Conservation (phyloP, 164 flowering plant genomes). For the Liquidambar formosana region DNA sequence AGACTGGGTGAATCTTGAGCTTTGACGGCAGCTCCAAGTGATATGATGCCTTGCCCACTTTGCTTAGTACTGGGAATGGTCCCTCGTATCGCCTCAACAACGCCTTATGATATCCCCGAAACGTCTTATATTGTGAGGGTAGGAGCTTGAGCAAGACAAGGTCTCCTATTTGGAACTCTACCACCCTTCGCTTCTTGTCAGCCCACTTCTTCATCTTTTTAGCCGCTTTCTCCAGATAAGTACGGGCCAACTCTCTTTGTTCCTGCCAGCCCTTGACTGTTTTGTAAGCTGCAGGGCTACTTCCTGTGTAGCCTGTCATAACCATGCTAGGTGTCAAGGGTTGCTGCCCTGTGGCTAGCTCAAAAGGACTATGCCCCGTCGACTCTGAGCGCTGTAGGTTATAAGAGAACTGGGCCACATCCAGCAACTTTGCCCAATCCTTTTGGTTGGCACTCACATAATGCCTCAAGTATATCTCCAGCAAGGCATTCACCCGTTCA, state of each 20-base stretch:
- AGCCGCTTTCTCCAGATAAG: background rate
- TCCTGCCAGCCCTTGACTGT: background rate
- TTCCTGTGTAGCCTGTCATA: background rate
- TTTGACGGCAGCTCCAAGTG: background rate
- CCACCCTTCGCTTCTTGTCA: background rate
- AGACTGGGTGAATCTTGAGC: background rate
- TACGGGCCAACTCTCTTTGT: background rate
- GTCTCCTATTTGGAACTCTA: background rate
- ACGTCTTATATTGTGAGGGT: background rate
- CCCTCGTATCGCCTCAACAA: background rate
- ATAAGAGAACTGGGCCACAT: background rate
- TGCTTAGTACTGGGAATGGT: background rate
- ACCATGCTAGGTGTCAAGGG: background rate
- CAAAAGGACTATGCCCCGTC: background rate
- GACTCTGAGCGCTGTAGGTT: too few relatives aligned
- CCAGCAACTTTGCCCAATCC: background rate
- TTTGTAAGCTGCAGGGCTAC: background rate
- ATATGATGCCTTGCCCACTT: background rate
- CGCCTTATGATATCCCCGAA: background rate
- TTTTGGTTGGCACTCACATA: background rate
- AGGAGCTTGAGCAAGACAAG: background rate
- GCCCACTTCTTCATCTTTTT: constrained; percentile 5
- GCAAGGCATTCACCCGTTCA: background rate
- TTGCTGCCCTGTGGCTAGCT: background rate
- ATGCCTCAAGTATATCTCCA: background rate